Conservation (phyloP, 129 eudicot species). For the Flaveria ramosissima region DNA sequence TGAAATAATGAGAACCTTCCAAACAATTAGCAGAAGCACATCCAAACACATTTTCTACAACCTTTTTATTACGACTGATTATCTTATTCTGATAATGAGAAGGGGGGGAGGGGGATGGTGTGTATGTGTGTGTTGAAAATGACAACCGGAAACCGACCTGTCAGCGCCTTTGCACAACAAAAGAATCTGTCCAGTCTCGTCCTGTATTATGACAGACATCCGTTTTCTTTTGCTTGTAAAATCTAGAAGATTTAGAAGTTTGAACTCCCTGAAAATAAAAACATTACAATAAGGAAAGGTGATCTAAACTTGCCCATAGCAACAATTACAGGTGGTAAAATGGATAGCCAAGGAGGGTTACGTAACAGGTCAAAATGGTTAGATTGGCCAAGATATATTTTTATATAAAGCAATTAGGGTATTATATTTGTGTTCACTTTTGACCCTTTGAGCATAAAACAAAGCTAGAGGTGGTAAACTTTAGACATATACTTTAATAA, state of each 20-base stretch:
- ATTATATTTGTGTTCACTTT: neutral
- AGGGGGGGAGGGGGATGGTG: neutral
- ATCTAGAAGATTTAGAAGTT: constrained; percentile 84
- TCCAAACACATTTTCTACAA: neutral
- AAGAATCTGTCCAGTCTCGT: constrained; percentile 75
- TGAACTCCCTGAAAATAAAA: constrained; percentile 62
- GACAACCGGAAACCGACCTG: constrained; percentile 76
- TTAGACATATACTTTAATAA: neutral
- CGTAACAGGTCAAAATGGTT: neutral
- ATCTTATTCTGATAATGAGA: neutral
- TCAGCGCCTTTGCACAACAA: constrained; percentile 98
- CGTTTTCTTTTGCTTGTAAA: constrained; percentile 97
- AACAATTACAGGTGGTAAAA: neutral
- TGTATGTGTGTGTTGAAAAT: neutral
- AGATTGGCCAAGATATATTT: neutral
- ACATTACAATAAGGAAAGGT: constrained; percentile 3
- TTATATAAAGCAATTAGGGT: constrained; percentile 1
- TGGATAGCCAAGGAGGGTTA: neutral
- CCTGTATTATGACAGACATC: constrained; percentile 88
- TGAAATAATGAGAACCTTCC: neutral
- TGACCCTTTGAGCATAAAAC: neutral
- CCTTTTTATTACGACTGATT: neutral
- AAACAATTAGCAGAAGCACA: neutral
- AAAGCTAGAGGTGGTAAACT: neutral
- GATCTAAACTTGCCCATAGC: neutral